A percentile compares a stretch with the other conserved stretches of the same genome.
These are phyloP conservation scores for Urtica urens DNA, from an alignment of 306 rosid species.

Conservation along the genomic window DNA sequence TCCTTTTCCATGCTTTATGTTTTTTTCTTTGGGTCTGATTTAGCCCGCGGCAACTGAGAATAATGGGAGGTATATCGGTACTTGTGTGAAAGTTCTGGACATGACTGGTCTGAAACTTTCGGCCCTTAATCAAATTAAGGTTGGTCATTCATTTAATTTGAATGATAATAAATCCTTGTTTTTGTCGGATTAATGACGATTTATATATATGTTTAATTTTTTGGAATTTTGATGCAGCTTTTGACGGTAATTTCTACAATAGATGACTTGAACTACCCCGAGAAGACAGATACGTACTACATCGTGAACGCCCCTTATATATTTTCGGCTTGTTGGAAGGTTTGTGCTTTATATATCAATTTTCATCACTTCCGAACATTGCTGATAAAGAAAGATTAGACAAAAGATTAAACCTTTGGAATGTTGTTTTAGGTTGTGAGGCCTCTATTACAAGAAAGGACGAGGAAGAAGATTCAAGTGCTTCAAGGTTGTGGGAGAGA, in stretches of 20 bases:
- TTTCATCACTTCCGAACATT: too few species aligned
- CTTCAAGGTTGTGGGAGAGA: constrained; percentile 84
- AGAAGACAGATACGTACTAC: constrained; percentile 84
- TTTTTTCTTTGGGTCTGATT: constrained; percentile 11
- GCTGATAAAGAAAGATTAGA: not conserved
- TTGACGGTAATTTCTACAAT: constrained; percentile 77
- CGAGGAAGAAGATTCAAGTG: constrained; percentile 79
- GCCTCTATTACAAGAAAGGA: constrained; percentile 95
- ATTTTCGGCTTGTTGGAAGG: constrained; percentile 99
- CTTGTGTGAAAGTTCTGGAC: constrained; percentile 82
- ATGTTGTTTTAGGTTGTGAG: constrained; percentile 57
- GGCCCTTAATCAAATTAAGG: constrained; percentile 80
- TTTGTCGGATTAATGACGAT: too few species aligned
- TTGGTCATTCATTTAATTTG: too few species aligned
- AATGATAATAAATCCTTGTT: too few species aligned
- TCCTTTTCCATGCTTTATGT: not conserved
- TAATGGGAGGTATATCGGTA: constrained; percentile 58
- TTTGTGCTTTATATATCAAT: constrained; percentile 32
- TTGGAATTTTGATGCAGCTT: constrained; percentile 44
- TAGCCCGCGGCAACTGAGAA: constrained; percentile 73
- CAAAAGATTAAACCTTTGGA: not conserved
- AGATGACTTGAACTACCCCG: constrained; percentile 96
- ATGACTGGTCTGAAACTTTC: constrained; percentile 91
- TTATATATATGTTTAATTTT: too few species aligned
- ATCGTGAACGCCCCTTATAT: constrained; percentile 78